Evolutionary conservation across 371 early-diverging fungal species (phyloP), one percentile per base, ranked within the genome.

Genomic region (Apophysomyces sp.): DNA sequence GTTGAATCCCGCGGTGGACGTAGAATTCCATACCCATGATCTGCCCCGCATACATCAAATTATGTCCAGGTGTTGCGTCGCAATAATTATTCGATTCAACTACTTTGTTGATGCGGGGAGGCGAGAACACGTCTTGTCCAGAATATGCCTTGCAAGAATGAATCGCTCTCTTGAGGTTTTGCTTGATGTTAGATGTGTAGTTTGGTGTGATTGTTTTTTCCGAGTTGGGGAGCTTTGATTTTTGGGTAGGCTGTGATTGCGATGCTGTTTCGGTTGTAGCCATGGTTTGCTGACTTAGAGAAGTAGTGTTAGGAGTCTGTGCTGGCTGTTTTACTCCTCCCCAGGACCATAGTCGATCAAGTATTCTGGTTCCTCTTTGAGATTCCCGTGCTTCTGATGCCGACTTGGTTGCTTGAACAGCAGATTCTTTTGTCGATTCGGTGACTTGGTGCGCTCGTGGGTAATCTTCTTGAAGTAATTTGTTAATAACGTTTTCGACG

Each of bases 381-480:
- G 39, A 28, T 0, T 51, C 31, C 2, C 18, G 4, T 34, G 4
- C 1, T 21, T 40, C 55, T 51, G 37, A 15, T 26, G 11, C 8
- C 18, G 15, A 9, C 26, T 51, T 36, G 8, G 24, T 13, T 44
- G 39, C 40, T 41, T 61, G 44, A 15, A 29, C 32, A 8, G 4
- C 26, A 41, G 44, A 15, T 21, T 55, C 32, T 12, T 62, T 62
- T n/a, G 26, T 41, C 7, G 13, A 11, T 34, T 34, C 34, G 13
- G 26, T 21, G 8, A 53, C 40, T 9, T 63, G n/a, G 26, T 51
- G 36, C 28, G 15, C 41, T 53, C 66, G 61, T 0, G 91, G 91
- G 58, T 92, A 92, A n/a, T 78, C 74, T 13, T 74, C 69, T 40
- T 85, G 84, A 1, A 89, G 64, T 4, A 93, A 70, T 60, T 74